Percentiles rank a stretch among this genome's conserved stretches.
Evolutionary conservation across 2,329 filamentous ascomycete genomes (phyloP).

Genomic region (Meredithiella fracta): DNA sequence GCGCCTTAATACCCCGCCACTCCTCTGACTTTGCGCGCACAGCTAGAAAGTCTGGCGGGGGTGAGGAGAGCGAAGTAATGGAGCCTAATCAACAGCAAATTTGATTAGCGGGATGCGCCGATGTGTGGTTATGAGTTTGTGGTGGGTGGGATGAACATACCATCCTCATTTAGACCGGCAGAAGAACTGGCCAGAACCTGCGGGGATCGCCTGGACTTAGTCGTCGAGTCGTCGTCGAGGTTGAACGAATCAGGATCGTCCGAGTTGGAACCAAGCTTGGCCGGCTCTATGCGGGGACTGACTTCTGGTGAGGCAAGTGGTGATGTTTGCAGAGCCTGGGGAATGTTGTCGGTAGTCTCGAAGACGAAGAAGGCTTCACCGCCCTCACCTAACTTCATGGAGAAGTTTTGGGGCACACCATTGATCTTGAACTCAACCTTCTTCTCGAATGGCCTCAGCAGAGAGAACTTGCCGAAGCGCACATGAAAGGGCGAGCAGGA

Average conservation of each 20-base stretch:
- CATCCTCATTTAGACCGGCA: slow-evolving; percentile 21
- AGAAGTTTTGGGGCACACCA: slow-evolving; percentile 74
- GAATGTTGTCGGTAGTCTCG: slow-evolving; percentile 80
- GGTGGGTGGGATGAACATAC: slow-evolving; percentile 13
- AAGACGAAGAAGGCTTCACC: slow-evolving; percentile 99
- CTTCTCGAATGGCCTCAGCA: slow-evolving; percentile 89
- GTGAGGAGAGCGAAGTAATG: slow-evolving; percentile 36
- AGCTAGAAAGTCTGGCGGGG: slow-evolving; percentile 32
- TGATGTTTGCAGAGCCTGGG: slow-evolving; percentile 86
- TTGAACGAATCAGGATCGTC: slow-evolving; percentile 15
- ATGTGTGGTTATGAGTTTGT: background rate
- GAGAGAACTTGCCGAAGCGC: slow-evolving; percentile 94
- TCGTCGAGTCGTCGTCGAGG: slow-evolving; percentile 54
- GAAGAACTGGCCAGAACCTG: slow-evolving; percentile 27
- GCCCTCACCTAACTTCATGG: slow-evolving; percentile 96
- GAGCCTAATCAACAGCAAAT: slow-evolving; percentile 25
- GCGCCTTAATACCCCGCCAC: slow-evolving; percentile 21
- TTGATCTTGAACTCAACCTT: slow-evolving; percentile 98
- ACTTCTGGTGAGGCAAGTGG: slow-evolving; percentile 79
- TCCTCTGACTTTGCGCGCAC: slow-evolving; percentile 35
- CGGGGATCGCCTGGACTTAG: slow-evolving; percentile 32
- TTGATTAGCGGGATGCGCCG: background rate
- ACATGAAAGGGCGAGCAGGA: slow-evolving; percentile 96
- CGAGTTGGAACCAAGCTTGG: slow-evolving; percentile 16
- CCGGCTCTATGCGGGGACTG: slow-evolving; percentile 51